These are phyloP conservation scores for Myxozyma neotropica DNA, from an alignment of 805 yeast species.

Conservation along the genomic window DNA sequence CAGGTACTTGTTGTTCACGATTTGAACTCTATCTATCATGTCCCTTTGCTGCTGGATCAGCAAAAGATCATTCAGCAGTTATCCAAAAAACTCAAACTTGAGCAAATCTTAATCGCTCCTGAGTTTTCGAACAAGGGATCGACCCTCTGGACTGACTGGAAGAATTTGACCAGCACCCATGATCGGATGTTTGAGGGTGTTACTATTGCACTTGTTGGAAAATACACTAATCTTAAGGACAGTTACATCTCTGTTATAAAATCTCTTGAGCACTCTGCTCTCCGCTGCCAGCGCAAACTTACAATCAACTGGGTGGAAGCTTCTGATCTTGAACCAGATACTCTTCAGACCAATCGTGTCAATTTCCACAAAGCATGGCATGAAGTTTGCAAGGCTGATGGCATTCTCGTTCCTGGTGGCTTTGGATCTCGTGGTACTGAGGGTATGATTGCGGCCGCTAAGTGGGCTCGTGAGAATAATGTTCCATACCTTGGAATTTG, in stretches of 20 bases:
- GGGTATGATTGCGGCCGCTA: slow-evolving; percentile 96
- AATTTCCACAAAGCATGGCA: slow-evolving; percentile 96
- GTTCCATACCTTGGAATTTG: slow-evolving; percentile 97
- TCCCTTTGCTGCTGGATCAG: slow-evolving; percentile 85
- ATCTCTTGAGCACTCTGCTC: slow-evolving; percentile 91
- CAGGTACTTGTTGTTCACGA: slow-evolving; percentile 97
- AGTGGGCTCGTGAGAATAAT: slow-evolving; percentile 96
- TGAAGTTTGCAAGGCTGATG: slow-evolving; percentile 87
- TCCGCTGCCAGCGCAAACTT: slow-evolving; percentile 82
- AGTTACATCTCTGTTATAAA: slow-evolving; percentile 93
- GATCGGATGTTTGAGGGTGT: slow-evolving; percentile 86
- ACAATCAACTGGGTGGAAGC: slow-evolving; percentile 97
- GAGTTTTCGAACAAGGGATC: slow-evolving; percentile 68
- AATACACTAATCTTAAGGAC: slow-evolving; percentile 93
- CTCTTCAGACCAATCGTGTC: slow-evolving; percentile 57
- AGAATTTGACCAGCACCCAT: slow-evolving; percentile 65
- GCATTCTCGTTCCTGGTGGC: slow-evolving; percentile 98
- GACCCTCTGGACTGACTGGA: slow-evolving; percentile 75
- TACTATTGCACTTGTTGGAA: slow-evolving; percentile 95
- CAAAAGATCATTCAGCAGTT: slow-evolving; percentile 81
- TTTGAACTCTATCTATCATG: slow-evolving; percentile 95
- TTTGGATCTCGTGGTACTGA: slow-evolving; percentile 97
- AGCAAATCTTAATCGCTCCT: slow-evolving; percentile 49
- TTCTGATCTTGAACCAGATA: slow-evolving; percentile 76
- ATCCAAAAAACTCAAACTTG: slow-evolving; percentile 64